Base-by-base conservation (phyloP, 352 stramenopile species). In the Globisporangium heterothallicum region DNA sequence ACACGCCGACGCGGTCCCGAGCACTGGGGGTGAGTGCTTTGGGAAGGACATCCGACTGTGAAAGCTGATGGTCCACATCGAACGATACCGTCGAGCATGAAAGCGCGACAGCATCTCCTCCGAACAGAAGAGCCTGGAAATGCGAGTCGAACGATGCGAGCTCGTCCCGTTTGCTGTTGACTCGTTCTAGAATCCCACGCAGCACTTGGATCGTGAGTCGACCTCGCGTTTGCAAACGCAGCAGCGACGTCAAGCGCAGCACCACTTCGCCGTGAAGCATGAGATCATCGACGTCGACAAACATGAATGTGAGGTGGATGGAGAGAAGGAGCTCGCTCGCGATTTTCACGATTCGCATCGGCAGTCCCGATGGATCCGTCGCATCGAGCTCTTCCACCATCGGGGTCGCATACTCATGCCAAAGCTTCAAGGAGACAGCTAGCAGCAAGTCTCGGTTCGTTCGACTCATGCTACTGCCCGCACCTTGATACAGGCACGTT, bases 241-340 rank as follows among this genome's bases (percentile, higher is more conserved):
- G 53, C 2, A 88, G 16, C 10, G 63, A 58, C 3, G 56, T 61
- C 18, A 88, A 52, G 10, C 66, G 64, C 12, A 88, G 32, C 22
- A 51, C 66, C 12, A 88, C 47, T 22, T 75, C 64, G 0, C 61
- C 70, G 32, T 79, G 64, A 21, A 86, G 57, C 8, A 87, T 29
- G 16, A 82, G 6, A 42, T 88, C 79, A 12, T 87, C 76, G 30
- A 78, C 72, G 13, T 81, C 58, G 6, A 72, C 42, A 2, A 47
- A 49, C 2, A 42, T 63, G n/a, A 86, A 69, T 6, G 62, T 53
- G 8, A 64, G 41, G 30, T 88, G 74, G 18, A 82, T 59, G 4
- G 66, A 42, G 41, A 83, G 43, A 10, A 86, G 48, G 24, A 84
- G 5, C 6, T 67, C 56, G 22, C 55, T 62, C 3, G 67, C 42